These are phyloP conservation scores for Aspergillus transmontanensis DNA, from an alignment of 2,329 filamentous ascomycete genomes.

Conservation along the genomic window DNA sequence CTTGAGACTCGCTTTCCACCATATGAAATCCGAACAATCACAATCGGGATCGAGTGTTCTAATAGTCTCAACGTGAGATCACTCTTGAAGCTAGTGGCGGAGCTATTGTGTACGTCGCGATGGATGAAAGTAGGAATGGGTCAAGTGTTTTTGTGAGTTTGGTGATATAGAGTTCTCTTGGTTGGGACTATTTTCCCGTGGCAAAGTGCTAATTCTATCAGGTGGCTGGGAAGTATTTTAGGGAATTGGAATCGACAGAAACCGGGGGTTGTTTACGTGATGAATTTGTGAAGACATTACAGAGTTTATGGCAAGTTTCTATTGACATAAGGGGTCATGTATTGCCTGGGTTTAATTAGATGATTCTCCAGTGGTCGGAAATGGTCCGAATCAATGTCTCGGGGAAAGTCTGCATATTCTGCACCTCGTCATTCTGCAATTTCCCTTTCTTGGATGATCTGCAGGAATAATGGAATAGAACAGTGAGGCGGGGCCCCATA, in stretches of 20 bases:
- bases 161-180: not conserved
- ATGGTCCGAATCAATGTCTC: not conserved
- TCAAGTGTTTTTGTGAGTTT: conserved; percentile 27
- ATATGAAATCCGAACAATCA: conserved; percentile 24
- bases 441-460: not conserved
- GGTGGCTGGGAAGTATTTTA: conserved; percentile 25
- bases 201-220: not conserved
- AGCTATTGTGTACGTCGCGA: conserved; percentile 43
- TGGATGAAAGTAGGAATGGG: conserved; percentile 33
- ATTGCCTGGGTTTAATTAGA: conserved; percentile 9
- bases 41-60: conserved; percentile 43
- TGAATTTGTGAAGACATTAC: conserved; percentile 26
- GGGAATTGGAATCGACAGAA: conserved; percentile 22
- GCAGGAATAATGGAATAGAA: not conserved
- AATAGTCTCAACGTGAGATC: conserved; percentile 46
- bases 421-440: not conserved
- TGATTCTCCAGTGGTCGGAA: not conserved
- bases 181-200: not conserved
- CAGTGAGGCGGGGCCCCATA: not conserved
- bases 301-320: conserved; percentile 22
- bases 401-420: not conserved
- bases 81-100: conserved; percentile 46
- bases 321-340: conserved; percentile 28
- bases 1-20: conserved; percentile 32
- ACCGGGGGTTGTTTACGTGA: conserved; percentile 11